phyloP scores from a whole-genome alignment of 2,329 filamentous ascomycete genomes.

The Colletotrichum kahawae region DNA sequence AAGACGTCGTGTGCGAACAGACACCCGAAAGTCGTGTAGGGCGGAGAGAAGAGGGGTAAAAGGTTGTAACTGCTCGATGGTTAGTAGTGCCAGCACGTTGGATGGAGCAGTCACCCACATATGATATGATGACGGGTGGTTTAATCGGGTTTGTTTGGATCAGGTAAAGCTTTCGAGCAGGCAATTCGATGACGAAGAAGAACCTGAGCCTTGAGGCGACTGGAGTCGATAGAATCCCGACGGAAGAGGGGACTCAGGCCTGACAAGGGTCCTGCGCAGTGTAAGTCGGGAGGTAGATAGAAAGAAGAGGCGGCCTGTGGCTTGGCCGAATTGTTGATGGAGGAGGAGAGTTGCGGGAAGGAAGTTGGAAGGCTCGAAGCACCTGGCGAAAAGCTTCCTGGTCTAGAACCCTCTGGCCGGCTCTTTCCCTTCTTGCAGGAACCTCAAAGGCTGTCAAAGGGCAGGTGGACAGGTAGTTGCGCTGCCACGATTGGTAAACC shows the following conservation, averaged over 20 bases:
- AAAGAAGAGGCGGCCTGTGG: not conserved
- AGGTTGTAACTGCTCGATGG: not conserved
- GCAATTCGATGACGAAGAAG: not conserved
- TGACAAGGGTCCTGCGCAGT: not conserved
- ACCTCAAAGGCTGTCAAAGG: not conserved
- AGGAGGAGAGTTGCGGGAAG: not conserved
- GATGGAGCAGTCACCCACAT: not conserved
- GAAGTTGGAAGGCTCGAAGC: not conserved
- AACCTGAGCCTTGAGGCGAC: not conserved
- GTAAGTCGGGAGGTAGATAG: not conserved
- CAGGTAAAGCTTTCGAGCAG: not conserved
- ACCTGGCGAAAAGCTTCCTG: not conserved
- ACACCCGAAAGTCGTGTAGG: not conserved
- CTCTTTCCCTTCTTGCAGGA: not conserved
- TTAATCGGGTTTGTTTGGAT: not conserved
- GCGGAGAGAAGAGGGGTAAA: not conserved
- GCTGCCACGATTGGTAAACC: accelerated
- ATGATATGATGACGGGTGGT: not conserved
- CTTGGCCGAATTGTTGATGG: not conserved
- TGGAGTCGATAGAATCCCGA: not conserved
- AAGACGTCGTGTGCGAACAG: not conserved
- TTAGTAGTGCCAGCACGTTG: not conserved
- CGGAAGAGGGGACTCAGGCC: not conserved
- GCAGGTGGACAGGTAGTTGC: not conserved
- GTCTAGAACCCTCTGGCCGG: not conserved